These are phyloP conservation scores for Pseudogymnoascus sp. DNA, from an alignment of 2,329 filamentous ascomycete genomes.

Conservation along the genomic window DNA sequence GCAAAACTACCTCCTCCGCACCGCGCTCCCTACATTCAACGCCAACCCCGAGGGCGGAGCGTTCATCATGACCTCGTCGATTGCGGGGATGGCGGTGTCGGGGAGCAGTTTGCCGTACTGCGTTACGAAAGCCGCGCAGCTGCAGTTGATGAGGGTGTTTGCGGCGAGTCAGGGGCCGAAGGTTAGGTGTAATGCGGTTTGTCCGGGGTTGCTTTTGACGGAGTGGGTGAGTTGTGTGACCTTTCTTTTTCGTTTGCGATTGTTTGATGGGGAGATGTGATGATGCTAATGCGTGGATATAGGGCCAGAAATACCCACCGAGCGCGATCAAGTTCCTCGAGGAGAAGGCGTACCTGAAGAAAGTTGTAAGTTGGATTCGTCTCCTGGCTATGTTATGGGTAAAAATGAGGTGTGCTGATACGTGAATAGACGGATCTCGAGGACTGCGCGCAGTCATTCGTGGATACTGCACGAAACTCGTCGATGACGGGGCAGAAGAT, in stretches of 20 bases:
- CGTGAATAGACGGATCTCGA: slow-evolving; percentile 37
- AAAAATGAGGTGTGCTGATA: slow-evolving; percentile 9
- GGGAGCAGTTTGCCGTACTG: slow-evolving; percentile 28
- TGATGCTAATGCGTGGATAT: not conserved
- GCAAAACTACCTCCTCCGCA: slow-evolving; percentile 46
- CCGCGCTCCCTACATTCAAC: slow-evolving; percentile 52
- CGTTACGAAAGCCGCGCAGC: slow-evolving; percentile 37
- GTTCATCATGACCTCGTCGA: slow-evolving; percentile 56
- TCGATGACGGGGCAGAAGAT: slow-evolving; percentile 30
- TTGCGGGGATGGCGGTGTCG: slow-evolving; percentile 39
- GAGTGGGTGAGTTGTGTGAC: slow-evolving; percentile 46
- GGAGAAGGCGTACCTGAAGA: slow-evolving; percentile 47
- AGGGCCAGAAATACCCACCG: slow-evolving; percentile 46
- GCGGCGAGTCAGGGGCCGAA: slow-evolving; percentile 56
- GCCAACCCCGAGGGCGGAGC: slow-evolving; percentile 55
- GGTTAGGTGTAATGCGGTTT: slow-evolving; percentile 56
- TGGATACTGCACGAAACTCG: slow-evolving; percentile 45
- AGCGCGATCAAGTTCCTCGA: slow-evolving; percentile 44
- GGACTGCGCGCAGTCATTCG: slow-evolving; percentile 48
- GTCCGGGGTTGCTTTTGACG: slow-evolving; percentile 58
- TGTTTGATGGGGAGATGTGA: not conserved
- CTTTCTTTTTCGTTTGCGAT: slow-evolving; percentile 15
- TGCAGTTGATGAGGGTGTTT: slow-evolving; percentile 60
- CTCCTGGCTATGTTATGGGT: too few relatives aligned
- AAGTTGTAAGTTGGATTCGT: slow-evolving; percentile 35